Base-by-base conservation (phyloP, 805 yeast genomes). In the Candida coleopterorum region DNA sequence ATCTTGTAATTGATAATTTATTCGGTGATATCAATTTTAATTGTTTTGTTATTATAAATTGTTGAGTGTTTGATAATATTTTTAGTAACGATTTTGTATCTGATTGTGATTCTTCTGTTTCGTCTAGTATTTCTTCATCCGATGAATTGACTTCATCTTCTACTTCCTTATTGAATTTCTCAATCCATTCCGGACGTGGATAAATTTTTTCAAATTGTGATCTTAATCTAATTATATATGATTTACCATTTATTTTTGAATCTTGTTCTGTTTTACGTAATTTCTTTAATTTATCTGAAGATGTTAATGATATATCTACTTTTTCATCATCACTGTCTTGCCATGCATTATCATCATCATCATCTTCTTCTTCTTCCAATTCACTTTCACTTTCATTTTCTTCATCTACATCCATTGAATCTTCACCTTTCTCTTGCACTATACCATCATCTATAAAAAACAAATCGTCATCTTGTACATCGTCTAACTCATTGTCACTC, bases 251-350 rank as follows among this genome's bases (percentile, higher is more conserved):
- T 10, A 86, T 62, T 2, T 48, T 41, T 9, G 67, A 56, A 43
- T 85, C 90, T 3, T 58, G 56, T 39, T 70, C 80, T 0, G 74
- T 56, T 32, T 70, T 68, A 50, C 96, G 76, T 47, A 93, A 68
- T 61, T 90, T 93, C 45, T 75, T 79, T 22, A 81, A 58, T 46
- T 74, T 77, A 45, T 81, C 81, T 1, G 80, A 64, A 1, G 73
- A 56, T 11, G 68, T 53, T 21, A 93, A 59, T 2, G 93, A 75
- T 6, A 90, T 70, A 15, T 64, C 62, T 18, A 85, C 47, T 29
- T 68, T 69, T 43, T 89, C 97, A 56, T 93, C 98, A 51, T 89
- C 97, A 40, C 94, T 81, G 61, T 93, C 98, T 11, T 58, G 58
- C 98, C 98, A 93, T 15, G 70, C 75, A 23, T 45, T 50, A 11